Conservation (phyloP, 2,329 filamentous ascomycete species). For the Furcasterigmium furcatum region DNA sequence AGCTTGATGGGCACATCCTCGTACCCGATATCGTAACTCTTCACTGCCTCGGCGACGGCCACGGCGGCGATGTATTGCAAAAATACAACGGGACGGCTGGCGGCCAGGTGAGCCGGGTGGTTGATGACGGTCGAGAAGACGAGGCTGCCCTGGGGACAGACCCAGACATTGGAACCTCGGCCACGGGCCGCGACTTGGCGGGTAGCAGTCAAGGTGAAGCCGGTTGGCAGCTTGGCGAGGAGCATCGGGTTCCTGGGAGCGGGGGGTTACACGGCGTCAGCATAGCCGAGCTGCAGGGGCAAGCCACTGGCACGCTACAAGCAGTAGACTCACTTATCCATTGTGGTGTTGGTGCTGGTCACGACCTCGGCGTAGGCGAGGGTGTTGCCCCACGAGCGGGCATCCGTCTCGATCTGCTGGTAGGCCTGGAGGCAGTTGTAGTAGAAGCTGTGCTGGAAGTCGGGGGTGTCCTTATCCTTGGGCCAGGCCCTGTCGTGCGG, state of each 20-base stretch:
- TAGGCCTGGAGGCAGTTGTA: conserved; percentile 70
- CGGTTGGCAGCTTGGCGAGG: conserved; percentile 71
- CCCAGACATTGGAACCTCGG: conserved; percentile 90
- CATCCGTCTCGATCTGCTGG: conserved; percentile 50
- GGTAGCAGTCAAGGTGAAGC: conserved; percentile 85
- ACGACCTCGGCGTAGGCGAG: conserved; percentile 89
- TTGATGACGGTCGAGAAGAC: conserved; percentile 88
- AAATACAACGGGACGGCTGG: conserved; percentile 80
- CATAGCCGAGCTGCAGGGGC: neutral
- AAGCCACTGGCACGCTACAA: neutral
- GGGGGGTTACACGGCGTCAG: neutral
- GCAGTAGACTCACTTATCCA: conserved; percentile 67
- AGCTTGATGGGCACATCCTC: conserved; percentile 74
- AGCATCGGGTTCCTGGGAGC: conserved; percentile 67
- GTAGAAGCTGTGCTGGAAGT: conserved; percentile 80
- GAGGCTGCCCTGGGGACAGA: conserved; percentile 80
- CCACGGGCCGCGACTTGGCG: conserved; percentile 86
- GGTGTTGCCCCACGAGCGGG: conserved; percentile 68
- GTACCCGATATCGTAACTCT: conserved; percentile 75
- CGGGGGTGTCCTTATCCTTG: conserved; percentile 69
- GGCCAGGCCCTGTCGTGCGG: conserved; percentile 69
- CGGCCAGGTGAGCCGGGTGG: conserved; percentile 71
- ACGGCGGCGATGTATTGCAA: conserved; percentile 90
- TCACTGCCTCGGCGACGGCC: conserved; percentile 80
- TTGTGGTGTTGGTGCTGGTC: conserved; percentile 88